Evolutionary conservation across 129 eudicot species (phyloP).

Genomic region (Smallanthus sonchifolius): DNA sequence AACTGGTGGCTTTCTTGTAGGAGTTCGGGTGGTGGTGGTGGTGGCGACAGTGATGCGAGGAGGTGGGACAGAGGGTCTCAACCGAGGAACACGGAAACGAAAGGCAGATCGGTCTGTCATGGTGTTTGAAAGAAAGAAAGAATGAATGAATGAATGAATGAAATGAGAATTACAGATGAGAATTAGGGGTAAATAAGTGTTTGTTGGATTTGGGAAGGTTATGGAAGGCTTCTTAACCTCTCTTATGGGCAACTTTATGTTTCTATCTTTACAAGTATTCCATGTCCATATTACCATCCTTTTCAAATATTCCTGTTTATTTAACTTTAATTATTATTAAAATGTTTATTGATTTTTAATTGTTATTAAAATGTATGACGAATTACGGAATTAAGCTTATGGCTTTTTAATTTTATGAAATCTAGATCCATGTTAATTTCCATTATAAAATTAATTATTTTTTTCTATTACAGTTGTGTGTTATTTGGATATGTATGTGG

Average conservation of each 20-base stretch:
- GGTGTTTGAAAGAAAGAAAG: background rate
- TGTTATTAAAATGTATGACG: too few species aligned
- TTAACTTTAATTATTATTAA: background rate
- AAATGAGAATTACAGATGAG: background rate
- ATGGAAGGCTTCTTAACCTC: constrained; percentile 25
- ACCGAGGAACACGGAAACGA: constrained; percentile 57
- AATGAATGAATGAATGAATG: background rate
- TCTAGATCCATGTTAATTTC: too few species aligned
- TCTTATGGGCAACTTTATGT: constrained; percentile 22
- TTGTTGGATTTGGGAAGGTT: constrained; percentile 23
- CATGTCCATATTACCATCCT: constrained; percentile 10
- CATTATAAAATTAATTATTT: too few species aligned
- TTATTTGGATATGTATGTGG: too few species aligned
- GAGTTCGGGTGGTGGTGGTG: background rate
- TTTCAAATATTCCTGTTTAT: constrained; percentile 10
- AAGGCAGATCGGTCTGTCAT: constrained; percentile 50
- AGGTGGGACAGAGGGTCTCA: constrained; percentile 32
- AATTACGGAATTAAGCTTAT: too few species aligned
- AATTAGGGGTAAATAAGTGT: constrained; percentile 16
- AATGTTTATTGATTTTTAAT: too few species aligned
- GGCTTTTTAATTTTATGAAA: background rate
- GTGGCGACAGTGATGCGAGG: constrained; percentile 12
- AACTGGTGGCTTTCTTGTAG: background rate
- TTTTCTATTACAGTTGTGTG: too few species aligned
- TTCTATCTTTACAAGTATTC: constrained; percentile 31